Evolutionary conservation across 192 early-diverging fungal genomes (phyloP), one percentile per base, ranked within the genome.

Genomic region (Obelidium mucronatum): DNA sequence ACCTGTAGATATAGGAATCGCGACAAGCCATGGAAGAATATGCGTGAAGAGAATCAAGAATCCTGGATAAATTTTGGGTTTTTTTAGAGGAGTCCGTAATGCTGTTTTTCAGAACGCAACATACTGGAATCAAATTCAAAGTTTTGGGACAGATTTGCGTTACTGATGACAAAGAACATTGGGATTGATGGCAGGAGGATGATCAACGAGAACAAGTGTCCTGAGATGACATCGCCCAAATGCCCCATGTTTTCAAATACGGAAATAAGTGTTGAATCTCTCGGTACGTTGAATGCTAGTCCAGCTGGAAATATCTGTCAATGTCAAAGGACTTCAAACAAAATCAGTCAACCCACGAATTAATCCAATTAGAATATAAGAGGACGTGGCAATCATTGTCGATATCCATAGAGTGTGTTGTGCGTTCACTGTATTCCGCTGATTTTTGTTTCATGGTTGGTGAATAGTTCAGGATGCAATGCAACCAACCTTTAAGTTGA

Each of bases 111-210:
- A 65, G 0, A 65, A 65, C 11, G 28, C 59, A 37, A 13, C 13
- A 0, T 65, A 76, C 75, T 67, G 22, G 40, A 36, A 68, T 67
- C 52, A 33, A 76, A 33, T n/a, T 53, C 48, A 53, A 76, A 67
- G 64, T 89, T 89, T 58, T 89, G 87, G 3, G 81, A 71, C 37
- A 89, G 51, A 59, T 89, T 89, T 40, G 55, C 74, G 35, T 78
- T 39, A 4, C 83, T 65, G 13, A 89, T 84, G 52, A 86, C 73
- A 42, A 83, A 84, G 51, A 70, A 79, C 33, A 84, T 78, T 2
- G 87, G 86, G 31, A 89, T 86, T 26, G 77, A 65, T 4, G 85
- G 82, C 37, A 87, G 53, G 3, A 89, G 78, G 77, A 89, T 85
- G n/a, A 79, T 42, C 33, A 85, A 33, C 37, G 86, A 78, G 67